Evolutionary conservation across 139 green algal species (phyloP), one percentile per base, ranked within the genome.

Genomic region (Coccomyxa sp.): DNA sequence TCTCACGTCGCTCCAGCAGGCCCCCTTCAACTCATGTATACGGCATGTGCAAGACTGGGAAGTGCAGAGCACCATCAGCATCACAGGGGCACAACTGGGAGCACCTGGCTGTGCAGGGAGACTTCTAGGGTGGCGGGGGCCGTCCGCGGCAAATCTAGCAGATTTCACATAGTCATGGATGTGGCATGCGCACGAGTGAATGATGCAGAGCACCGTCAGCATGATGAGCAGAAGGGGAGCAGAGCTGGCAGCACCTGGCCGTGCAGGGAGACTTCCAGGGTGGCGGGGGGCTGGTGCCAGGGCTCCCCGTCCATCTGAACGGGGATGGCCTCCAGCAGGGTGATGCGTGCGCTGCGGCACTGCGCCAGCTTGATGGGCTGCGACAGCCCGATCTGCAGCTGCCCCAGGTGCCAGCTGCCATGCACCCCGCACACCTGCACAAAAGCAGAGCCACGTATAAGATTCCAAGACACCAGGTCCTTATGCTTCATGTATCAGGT

Each of bases 281-380:
- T 73, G 37, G 72, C 76, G 64, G 72, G 77, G 3, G 75, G 68
- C 54, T 83, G 76, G 81, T 92, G 70, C 84, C 87, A 96, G 33
- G 92, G 92, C 88, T 96, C 92, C 0, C 92, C 92, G 69, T 96
- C 92, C 24, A 94, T 76, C 83, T 92, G 89, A 84, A 95, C 93
- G 55, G 88, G 85, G 14, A 96, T 78, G 35, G 74, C 36, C 44
- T 83, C 73, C 7, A 31, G 35, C 0, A 75, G 85, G 29, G 79
- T 85, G 41, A 93, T 83, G 34, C 40, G 37, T 7, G 89, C 80
- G 14, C 39, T 44, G 14, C 41, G 69, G 72, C 90, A 90, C 80
- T 95, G 92, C 4, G 81, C 81, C 73, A 96, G 79, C 39, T 89
- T 76, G 27, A 88, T 79, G 0, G 92, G 89, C 0, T 87, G 82